Base-by-base conservation (phyloP, 306 rosid species). In the Biancaea sappan region DNA sequence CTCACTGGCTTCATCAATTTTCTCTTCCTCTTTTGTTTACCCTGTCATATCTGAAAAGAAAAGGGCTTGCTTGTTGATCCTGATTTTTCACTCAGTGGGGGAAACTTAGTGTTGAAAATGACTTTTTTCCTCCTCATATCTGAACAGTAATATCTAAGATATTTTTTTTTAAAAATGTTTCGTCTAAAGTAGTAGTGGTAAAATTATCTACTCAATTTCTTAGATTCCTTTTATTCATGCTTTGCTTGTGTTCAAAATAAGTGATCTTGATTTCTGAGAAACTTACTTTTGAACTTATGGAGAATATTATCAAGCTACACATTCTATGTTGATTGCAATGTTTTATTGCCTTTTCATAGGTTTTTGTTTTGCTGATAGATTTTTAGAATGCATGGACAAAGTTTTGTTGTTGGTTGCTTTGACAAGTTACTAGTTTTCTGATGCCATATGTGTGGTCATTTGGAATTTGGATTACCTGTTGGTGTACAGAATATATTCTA, bases 281-380 rank as follows among this genome's bases (percentile, higher is more conserved):
- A 44, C 56, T 65, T 44, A 26, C 47, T 18, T 60, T 11, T 31
- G 37, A 66, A 37, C 60, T 46, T 26, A 60, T 59, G 31, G 73
- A 13, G 41, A 52, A 50, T 69, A 54, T 51, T 76, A 51, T 28
- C 54, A 69, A 44, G 46, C 25, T 47, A 54, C 34, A 47, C 13
- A 59, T 83, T 58, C 51, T 46, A 15, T 65, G 66, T 48, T 43
- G 73, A 80, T 77, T 73, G 31, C 76, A 48, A 25, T 38, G 51
- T 63, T 72, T 63, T 43, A 38, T 65, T 24, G 46, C 37, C 40
- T 47, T 73, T 47, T 52, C 62, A 13, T 21, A 8, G 38, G 16
- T 19, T 29, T 3, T 50, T 24, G 0, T 57, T 46, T 62, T 74
- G 65, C 48, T 15, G 68, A 61, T 52, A 21, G 58, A 59, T 60